A percentile compares a stretch with the other conserved stretches of the same genome.
phyloP scores from a whole-genome alignment of 331 rosid genomes.

The Malus hybrid region DNA sequence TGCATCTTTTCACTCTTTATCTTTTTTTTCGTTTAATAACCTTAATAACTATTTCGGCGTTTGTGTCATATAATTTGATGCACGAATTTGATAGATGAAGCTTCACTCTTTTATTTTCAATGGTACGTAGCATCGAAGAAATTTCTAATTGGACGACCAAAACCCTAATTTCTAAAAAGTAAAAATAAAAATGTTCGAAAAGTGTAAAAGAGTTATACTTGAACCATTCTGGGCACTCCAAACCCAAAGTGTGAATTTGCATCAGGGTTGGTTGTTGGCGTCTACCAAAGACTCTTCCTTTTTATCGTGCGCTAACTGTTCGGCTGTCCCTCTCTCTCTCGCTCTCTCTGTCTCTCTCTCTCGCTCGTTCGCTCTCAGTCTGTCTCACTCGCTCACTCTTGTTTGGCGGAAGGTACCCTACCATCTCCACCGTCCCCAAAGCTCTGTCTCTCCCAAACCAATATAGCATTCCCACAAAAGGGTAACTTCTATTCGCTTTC shows the following conservation, averaged over 20 bases:
- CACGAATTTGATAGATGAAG: no score
- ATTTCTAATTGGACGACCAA: background rate
- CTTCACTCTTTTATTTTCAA: no score
- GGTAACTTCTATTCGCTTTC: slow-evolving; percentile 22
- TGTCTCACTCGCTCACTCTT: background rate
- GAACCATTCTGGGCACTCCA: background rate
- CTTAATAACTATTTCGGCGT: no score
- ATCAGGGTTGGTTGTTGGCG: slow-evolving; percentile 15
- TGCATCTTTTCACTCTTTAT: no score
- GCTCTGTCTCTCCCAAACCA: slow-evolving; percentile 7
- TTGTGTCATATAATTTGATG: no score
- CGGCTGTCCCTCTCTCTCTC: background rate
- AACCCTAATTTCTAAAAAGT: background rate
- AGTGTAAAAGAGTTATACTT: slow-evolving; percentile 8
- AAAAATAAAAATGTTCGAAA: background rate
- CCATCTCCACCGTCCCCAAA: slow-evolving; percentile 9
- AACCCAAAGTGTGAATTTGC: background rate
- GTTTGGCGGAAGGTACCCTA: slow-evolving; percentile 16
- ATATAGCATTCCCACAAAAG: slow-evolving; percentile 9
- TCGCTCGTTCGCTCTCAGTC: background rate
- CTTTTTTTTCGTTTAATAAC: no score
- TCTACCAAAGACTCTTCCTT: slow-evolving; percentile 11
- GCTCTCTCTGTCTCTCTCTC: background rate
- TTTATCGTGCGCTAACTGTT: slow-evolving; percentile 27
- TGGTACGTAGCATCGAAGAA: no score